Base-by-base conservation (phyloP, 257 asterid genomes). In the Jasminum sambac region DNA sequence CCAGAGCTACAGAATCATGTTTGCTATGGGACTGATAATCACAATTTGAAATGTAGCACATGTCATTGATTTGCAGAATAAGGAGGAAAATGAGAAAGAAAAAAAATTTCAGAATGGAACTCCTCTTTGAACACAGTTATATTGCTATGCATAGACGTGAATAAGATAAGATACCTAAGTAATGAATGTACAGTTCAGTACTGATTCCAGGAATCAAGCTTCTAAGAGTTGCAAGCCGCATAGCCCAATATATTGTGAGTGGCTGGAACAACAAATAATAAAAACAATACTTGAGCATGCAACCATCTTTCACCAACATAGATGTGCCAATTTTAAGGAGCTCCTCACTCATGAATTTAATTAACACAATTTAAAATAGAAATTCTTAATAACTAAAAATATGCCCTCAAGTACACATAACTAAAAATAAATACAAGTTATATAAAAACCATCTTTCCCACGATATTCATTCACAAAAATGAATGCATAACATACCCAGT, bases 191-290 rank as follows among this genome's bases (percentile, higher is more conserved):
- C 77, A 91, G 77, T 72, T 87, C 86, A 19, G 74, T 72, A 40
- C 83, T 63, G 66, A 79, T 70, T 76, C 77, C 80, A 70, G 85
- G 82, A 79, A 76, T 81, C 87, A 83, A 78, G 76, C 80, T 77
- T 75, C 84, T 75, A 64, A 21, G 72, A 71, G 34, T 76, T 65
- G 95, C 91, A 71, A 89, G 90, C 78, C 84, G 86, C 77, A 84
- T 60, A 10, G 89, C 91, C 95, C 89, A 74, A 80, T 88, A 91
- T 55, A 87, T 0, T 14, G 92, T 95, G 77, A 91, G 85, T 5
- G 99, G 90, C 99, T 92, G 92, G 36, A 52, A 74, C 57, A 77
- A 69, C 57, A n/a, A 70, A 67, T 6, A 63, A 46, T 63, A 37
- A 42, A 70, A 72, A 66, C 71, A 2, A 13, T 63, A 30, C 30